Conservation (phyloP, 1,284 basidiomycete species). For the Naganishia liquefaciens region DNA sequence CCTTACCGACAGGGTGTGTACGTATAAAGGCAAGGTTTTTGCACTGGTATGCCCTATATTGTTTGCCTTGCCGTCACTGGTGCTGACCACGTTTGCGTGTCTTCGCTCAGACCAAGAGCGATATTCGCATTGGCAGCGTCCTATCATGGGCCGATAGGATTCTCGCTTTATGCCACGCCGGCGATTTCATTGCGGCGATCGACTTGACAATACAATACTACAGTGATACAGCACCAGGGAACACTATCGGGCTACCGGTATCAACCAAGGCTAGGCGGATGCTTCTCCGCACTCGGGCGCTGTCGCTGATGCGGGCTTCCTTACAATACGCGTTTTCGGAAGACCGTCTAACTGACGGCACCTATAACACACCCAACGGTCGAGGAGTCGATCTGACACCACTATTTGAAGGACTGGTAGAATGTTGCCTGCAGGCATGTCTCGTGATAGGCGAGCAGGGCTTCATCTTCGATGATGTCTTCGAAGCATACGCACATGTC, state of each 20-base stretch:
- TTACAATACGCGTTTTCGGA: conserved; percentile 89
- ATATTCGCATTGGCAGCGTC: conserved; percentile 78
- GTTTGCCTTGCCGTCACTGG: background rate
- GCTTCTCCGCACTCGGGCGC: conserved; percentile 66
- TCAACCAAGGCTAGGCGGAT: conserved; percentile 66
- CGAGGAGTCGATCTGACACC: conserved; percentile 88
- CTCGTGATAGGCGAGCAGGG: conserved; percentile 75
- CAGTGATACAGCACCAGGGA: conserved; percentile 76
- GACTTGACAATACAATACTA: conserved; percentile 83
- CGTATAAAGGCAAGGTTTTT: conserved; percentile 89
- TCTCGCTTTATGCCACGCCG: conserved; percentile 75
- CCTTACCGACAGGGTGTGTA: conserved; percentile 42
- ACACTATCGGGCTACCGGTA: conserved; percentile 81
- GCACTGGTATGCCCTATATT: conserved; percentile 65
- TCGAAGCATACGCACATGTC: conserved; percentile 80
- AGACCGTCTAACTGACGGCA: conserved; percentile 85
- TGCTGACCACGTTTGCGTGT: background rate
- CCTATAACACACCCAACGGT: conserved; percentile 76
- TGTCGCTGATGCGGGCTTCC: conserved; percentile 70
- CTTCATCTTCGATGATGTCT: conserved; percentile 90
- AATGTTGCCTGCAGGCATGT: conserved; percentile 77
- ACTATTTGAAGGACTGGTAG: conserved; percentile 85
- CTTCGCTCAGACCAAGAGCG: conserved; percentile 51
- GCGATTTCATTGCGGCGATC: conserved; percentile 88
- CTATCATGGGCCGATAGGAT: conserved; percentile 95